Evolutionary conservation across 768 basidiomycete genomes (phyloP).

Genomic region (Chalciporus pseudorubinellus): DNA sequence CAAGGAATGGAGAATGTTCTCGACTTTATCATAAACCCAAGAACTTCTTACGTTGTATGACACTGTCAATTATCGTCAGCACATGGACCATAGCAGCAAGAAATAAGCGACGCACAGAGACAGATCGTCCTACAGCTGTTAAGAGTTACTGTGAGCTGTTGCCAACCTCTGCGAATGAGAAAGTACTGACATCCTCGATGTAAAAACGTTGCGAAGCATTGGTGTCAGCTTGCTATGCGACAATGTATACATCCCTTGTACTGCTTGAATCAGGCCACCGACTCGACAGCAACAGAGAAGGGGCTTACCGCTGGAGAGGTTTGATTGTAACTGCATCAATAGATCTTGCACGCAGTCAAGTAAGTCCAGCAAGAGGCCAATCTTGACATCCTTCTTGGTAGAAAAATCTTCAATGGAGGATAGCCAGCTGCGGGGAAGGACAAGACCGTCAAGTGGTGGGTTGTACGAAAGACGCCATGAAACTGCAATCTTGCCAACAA

Average conservation of each 20-base stretch:
- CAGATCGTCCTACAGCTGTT: conserved; percentile 47
- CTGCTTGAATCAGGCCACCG: neutral
- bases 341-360: conserved; percentile 21
- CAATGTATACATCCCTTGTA: conserved; percentile 2
- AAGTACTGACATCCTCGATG: conserved; percentile 46
- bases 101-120: conserved; percentile 38
- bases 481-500: conserved; percentile 44
- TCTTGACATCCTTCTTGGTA: conserved; percentile 4
- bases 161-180: neutral
- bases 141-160: neutral
- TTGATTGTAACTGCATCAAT: conserved; percentile 30
- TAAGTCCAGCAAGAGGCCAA: conserved; percentile 7
- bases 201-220: conserved; percentile 37
- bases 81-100: neutral
- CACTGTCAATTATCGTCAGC: conserved; percentile 3
- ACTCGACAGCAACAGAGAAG: neutral
- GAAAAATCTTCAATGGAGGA: conserved; percentile 17
- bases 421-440: conserved; percentile 59
- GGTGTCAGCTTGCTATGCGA: conserved; percentile 13
- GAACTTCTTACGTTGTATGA: conserved; percentile 27
- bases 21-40: conserved; percentile 1
- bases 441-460: conserved; percentile 40
- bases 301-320: conserved; percentile 32
- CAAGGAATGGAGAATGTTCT: conserved; percentile 10
- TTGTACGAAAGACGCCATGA: conserved; percentile 24